Evolutionary conservation across 805 yeast genomes (phyloP).

Genomic region (Jamesozyma lodderae): DNA sequence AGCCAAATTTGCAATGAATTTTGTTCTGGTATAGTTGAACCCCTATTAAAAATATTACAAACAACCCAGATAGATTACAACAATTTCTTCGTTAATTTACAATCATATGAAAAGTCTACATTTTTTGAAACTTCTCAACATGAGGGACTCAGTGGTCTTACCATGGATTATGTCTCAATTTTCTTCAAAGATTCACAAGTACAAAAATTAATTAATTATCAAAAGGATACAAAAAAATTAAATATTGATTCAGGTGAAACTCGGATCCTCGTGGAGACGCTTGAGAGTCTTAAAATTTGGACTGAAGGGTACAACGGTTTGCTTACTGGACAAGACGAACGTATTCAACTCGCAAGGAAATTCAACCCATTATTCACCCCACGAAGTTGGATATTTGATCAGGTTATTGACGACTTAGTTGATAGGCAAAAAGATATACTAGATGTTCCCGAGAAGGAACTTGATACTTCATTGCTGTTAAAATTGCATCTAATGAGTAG

Average conservation of each 20-base stretch:
- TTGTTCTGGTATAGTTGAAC: conserved; percentile 37
- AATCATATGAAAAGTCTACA: conserved; percentile 33
- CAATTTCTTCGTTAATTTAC: conserved; percentile 61
- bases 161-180: conserved; percentile 10
- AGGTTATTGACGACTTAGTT: conserved; percentile 54
- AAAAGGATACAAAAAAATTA: conserved; percentile 14
- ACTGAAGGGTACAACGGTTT: conserved; percentile 40
- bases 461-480: conserved; percentile 37
- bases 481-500: conserved; percentile 64
- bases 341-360: conserved; percentile 35
- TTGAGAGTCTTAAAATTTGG: conserved; percentile 42
- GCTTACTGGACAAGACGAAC: conserved; percentile 32
- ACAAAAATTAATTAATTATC: conserved; percentile 15
- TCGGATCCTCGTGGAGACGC: conserved; percentile 32
- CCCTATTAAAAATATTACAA: conserved; percentile 52
- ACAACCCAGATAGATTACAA: conserved; percentile 69
- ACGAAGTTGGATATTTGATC: conserved; percentile 77
- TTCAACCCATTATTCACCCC: conserved; percentile 78
- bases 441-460: conserved; percentile 11
- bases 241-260: conserved; percentile 29
- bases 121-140: conserved; percentile 17
- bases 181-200: conserved; percentile 16
- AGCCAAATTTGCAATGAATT: conserved; percentile 14
- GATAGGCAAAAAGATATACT: conserved; percentile 44
- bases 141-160: conserved; percentile 17